phyloP scores from a whole-genome alignment of 257 asterid species.

The Solanum infundibuliforme region DNA sequence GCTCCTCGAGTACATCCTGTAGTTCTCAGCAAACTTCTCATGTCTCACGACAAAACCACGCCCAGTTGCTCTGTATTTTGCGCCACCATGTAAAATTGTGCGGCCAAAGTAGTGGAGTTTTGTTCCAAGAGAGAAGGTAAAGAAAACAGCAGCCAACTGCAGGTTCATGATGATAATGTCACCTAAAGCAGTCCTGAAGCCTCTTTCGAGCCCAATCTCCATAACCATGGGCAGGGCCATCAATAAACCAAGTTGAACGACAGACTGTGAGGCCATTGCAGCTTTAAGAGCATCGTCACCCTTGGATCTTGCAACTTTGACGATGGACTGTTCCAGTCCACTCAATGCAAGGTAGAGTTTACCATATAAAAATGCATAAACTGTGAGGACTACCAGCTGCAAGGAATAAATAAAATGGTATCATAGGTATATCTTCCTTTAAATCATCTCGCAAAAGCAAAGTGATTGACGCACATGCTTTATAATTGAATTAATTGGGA shows the following conservation, averaged over 20 bases:
- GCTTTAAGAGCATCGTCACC: constrained; percentile 65
- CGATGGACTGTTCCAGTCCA: constrained; percentile 76
- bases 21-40: constrained; percentile 83
- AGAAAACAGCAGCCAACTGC: constrained; percentile 84
- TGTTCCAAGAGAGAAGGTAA: constrained; percentile 91
- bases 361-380: constrained; percentile 83
- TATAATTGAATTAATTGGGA: background rate
- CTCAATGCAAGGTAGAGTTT: constrained; percentile 75
- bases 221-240: constrained; percentile 91
- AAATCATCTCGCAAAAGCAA: background rate
- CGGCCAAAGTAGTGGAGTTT: constrained; percentile 93
- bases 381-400: constrained; percentile 88
- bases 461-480: background rate
- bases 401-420: background rate
- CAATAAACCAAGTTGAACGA: constrained; percentile 85
- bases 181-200: constrained; percentile 77
- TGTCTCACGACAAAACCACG: constrained; percentile 95
- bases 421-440: background rate
- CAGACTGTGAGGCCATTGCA: constrained; percentile 83
- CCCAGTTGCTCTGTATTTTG: constrained; percentile 93
- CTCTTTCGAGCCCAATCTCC: constrained; percentile 96
- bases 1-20: constrained; percentile 92
- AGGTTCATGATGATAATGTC: constrained; percentile 87
- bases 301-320: constrained; percentile 46
- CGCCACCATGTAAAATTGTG: constrained; percentile 87